Conservation (phyloP, 2,329 filamentous ascomycete genomes). For the Fusarium oligoseptatum region DNA sequence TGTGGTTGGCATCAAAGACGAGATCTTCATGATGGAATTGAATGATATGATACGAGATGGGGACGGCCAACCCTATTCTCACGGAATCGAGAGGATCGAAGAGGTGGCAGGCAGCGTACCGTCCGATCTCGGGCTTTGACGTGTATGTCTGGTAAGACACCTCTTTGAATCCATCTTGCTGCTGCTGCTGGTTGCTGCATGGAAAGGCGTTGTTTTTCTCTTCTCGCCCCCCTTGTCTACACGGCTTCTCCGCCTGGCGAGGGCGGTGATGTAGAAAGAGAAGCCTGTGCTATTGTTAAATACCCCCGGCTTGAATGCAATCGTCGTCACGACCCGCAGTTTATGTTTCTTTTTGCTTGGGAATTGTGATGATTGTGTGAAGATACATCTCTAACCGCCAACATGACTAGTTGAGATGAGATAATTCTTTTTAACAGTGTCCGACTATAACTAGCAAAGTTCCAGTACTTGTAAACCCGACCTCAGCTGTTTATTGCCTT, state of each 20-base stretch:
- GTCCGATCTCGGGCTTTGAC: background rate
- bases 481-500: background rate
- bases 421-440: background rate
- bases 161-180: constrained; percentile 8
- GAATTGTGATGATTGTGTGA: background rate
- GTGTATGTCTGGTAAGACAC: background rate
- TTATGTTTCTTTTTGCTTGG: background rate
- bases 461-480: background rate
- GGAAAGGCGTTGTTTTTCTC: constrained; percentile 22
- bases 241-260: constrained; percentile 10
- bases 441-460: background rate
- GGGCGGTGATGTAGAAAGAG: constrained; percentile 24
- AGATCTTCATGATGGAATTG: constrained; percentile 34
- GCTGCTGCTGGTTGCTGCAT: constrained; percentile 28
- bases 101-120: background rate
- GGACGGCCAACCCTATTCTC: constrained; percentile 12
- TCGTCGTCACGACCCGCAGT: constrained; percentile 12
- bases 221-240: background rate
- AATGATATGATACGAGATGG: constrained; percentile 10
- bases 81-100: background rate
- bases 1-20: constrained; percentile 28
- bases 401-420: background rate
- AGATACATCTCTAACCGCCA: background rate
- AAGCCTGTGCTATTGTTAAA: constrained; percentile 26
- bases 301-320: constrained; percentile 32